Percentiles rank a stretch among this genome's conserved stretches.
Evolutionary conservation across 176 grass and related monocot species (phyloP).

Genomic region (Musa troglodytarum): DNA sequence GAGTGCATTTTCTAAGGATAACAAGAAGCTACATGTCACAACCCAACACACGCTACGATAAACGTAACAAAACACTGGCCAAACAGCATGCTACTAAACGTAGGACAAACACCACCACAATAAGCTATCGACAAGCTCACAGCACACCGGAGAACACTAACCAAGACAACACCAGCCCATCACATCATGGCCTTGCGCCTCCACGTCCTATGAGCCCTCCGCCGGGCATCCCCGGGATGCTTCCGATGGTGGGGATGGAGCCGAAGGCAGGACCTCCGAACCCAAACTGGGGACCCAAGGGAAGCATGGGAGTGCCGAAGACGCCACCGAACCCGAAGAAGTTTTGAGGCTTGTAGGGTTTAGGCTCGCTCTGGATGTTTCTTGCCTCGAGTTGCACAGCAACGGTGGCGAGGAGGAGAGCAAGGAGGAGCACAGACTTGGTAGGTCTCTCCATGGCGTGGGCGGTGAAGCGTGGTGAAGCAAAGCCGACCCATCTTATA

Average conservation of each 20-base stretch:
- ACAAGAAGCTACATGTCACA: too few relatives aligned
- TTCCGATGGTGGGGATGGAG: not conserved
- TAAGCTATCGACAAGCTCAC: not conserved
- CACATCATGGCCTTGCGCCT: not conserved
- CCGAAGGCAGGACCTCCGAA: not conserved
- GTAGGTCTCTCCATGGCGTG: not conserved
- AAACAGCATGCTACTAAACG: too few relatives aligned
- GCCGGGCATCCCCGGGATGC: not conserved
- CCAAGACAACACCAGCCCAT: not conserved
- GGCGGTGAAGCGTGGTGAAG: too few relatives aligned
- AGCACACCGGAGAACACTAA: not conserved
- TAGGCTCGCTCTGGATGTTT: not conserved
- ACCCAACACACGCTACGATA: too few relatives aligned
- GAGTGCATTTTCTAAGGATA: too few relatives aligned
- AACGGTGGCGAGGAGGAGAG: not conserved
- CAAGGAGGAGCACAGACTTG: not conserved
- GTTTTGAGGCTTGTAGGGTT: not conserved
- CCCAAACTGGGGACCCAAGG: not conserved
- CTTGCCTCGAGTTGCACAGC: not conserved
- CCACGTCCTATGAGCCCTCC: not conserved
- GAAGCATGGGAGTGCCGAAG: not conserved
- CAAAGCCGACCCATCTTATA: too few relatives aligned
- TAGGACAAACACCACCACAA: too few relatives aligned
- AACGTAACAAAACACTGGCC: too few relatives aligned
- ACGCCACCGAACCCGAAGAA: not conserved